These are phyloP conservation scores for Juncus effusus DNA, from an alignment of 176 grass and related monocot genomes.

Conservation along the genomic window DNA sequence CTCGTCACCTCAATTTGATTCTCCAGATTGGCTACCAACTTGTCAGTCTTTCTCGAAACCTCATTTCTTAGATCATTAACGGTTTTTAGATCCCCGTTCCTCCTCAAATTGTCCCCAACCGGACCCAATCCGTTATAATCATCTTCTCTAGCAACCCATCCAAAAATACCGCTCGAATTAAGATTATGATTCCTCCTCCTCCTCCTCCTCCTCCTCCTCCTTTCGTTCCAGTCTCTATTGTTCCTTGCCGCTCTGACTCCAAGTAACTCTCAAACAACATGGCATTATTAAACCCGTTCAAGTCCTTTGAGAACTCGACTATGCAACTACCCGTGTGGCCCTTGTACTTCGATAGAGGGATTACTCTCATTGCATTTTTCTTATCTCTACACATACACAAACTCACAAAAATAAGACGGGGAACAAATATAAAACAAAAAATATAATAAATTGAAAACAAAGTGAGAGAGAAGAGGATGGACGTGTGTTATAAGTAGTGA, in stretches of 20 bases:
- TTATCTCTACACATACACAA: conserved; percentile 52
- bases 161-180: conserved; percentile 31
- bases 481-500: conserved; percentile 45
- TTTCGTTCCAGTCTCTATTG: conserved; percentile 40
- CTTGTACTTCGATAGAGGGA: conserved; percentile 47
- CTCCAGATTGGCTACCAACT: conserved; percentile 37
- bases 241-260: conserved; percentile 32
- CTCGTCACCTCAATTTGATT: conserved; percentile 46
- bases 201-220: conserved; percentile 35
- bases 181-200: no score
- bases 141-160: conserved; percentile 49
- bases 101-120: conserved; percentile 40
- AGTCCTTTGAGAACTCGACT: conserved; percentile 49
- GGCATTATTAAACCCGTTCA: conserved; percentile 45
- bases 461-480: background rate
- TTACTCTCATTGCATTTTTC: conserved; percentile 54
- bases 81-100: conserved; percentile 50
- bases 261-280: conserved; percentile 50
- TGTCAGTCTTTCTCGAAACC: conserved; percentile 42
- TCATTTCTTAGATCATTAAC: conserved; percentile 44
- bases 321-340: conserved; percentile 53
- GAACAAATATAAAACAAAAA: background rate
- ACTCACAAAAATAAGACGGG: background rate
- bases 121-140: conserved; percentile 39
- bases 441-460: no score